phyloP scores from a whole-genome alignment of 2,329 filamentous ascomycete genomes.

The Fusarium bactridioides region DNA sequence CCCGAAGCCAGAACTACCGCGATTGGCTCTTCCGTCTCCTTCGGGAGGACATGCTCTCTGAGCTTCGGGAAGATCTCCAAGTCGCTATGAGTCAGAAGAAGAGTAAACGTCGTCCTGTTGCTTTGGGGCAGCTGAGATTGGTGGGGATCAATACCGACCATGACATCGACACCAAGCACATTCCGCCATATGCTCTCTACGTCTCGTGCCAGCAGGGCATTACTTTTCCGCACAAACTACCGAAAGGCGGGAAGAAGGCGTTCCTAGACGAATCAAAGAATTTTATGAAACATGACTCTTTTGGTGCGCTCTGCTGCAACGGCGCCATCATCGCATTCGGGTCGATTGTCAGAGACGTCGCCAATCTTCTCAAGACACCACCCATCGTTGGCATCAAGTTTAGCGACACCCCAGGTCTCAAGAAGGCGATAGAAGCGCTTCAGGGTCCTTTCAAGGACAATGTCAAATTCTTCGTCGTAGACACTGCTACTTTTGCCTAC shows the following conservation, averaged over 20 bases:
- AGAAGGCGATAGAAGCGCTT: conserved; percentile 56
- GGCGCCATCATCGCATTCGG: conserved; percentile 67
- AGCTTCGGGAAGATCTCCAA: conserved; percentile 69
- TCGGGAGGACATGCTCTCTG: conserved; percentile 74
- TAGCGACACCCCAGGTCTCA: conserved; percentile 53
- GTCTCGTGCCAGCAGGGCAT: conserved; percentile 56
- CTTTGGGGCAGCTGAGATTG: conserved; percentile 52
- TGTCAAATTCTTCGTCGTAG: conserved; percentile 64
- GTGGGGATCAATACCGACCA: conserved; percentile 48
- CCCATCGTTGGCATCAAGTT: conserved; percentile 63
- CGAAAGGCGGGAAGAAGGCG: conserved; percentile 46
- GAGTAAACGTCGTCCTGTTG: conserved; percentile 50
- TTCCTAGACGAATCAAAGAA: conserved; percentile 57
- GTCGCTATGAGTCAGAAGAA: conserved; percentile 57
- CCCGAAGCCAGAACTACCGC: conserved; percentile 60
- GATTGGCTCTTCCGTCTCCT: conserved; percentile 78
- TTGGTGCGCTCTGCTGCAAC: conserved; percentile 66
- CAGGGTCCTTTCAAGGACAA: conserved; percentile 30
- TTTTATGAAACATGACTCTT: conserved; percentile 65
- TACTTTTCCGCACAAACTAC: conserved; percentile 48
- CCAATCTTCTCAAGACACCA: conserved; percentile 51
- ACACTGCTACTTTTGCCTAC: conserved; percentile 73
- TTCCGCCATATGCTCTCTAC: conserved; percentile 47
- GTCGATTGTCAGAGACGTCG: conserved; percentile 60
- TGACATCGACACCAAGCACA: conserved; percentile 32